phyloP scores from a whole-genome alignment of 495 filamentous ascomycete genomes.

The Penicillium psychrofluorescens region DNA sequence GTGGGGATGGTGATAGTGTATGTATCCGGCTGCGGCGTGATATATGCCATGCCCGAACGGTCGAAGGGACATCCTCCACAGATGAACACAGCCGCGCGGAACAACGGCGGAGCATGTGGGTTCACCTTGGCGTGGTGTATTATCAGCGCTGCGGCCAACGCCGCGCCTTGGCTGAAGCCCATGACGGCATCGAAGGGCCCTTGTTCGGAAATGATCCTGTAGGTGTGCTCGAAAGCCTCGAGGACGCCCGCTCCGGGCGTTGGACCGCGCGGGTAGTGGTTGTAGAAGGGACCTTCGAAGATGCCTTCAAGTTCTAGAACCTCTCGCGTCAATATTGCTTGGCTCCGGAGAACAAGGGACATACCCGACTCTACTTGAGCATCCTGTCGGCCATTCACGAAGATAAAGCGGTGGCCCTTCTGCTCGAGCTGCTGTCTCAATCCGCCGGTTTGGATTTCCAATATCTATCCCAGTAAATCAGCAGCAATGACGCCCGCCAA shows the following conservation, averaged over 20 bases:
- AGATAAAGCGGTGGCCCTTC: constrained; percentile 28
- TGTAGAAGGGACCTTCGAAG: constrained; percentile 31
- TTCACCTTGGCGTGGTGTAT: constrained; percentile 25
- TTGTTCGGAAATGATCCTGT: constrained; percentile 21
- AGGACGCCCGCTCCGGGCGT: constrained; percentile 18
- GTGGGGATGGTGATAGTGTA: constrained; percentile 29
- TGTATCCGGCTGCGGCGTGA: constrained; percentile 9
- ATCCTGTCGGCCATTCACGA: constrained; percentile 23
- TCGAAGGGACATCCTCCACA: constrained; percentile 27
- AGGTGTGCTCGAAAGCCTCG: constrained; percentile 25
- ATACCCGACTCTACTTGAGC: constrained; percentile 25
- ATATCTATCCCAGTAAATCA: constrained; percentile 18
- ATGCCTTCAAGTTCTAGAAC: constrained; percentile 27
- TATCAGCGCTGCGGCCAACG: constrained; percentile 28
- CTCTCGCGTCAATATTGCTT: background rate
- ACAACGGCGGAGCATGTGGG: constrained; percentile 18
- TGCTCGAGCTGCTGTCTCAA: constrained; percentile 22
- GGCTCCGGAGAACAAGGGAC: background rate
- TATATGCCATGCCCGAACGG: constrained; percentile 9
- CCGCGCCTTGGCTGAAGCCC: constrained; percentile 40
- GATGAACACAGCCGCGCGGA: constrained; percentile 37
- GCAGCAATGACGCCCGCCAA: too few relatives aligned
- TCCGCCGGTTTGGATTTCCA: constrained; percentile 35
- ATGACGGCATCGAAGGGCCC: constrained; percentile 43
- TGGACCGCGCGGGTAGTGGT: constrained; percentile 23